Base-by-base conservation (phyloP, 2,329 filamentous ascomycete genomes). In the Aaosphaeria pasadenensis region DNA sequence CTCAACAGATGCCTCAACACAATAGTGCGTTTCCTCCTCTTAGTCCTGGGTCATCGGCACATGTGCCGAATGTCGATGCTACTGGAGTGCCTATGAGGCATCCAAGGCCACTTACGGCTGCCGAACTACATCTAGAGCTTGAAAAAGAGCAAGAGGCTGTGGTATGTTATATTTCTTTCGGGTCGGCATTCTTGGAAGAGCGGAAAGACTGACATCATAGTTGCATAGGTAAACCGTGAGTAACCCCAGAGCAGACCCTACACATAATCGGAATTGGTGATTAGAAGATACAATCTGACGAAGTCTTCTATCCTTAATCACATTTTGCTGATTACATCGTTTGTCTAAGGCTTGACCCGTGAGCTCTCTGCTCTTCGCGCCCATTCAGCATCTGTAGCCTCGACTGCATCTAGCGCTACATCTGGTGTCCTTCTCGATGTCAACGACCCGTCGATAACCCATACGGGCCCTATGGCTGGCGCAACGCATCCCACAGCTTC, bases 91-190 rank as follows among this genome's bases (percentile, higher is more conserved):
- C 92, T 4, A 74, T 95, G 60, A 83, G 92, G 53, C 91, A 96
- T 68, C 91, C 92, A 5, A 82, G 89, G 33, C 91, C 91, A 4
- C 74, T 96, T 67, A 96, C 92, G 0, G 86, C 90, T 1, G 88
- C 90, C 4, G 92, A 97, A 69, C 78, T 97, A 52, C 91, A 96
- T 70, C 78, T 88, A 50, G 84, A 96, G 73, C 78, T 96, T 29
- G 92, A 97, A 72, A 94, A 95, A 71, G 92, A 97, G 67, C 91
- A 97, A 62, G 92, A 97, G 71, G 89, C 91, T 33, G 87, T 96
- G 61, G 91, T 94, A 78, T 55, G 84, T 74, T 31, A 7, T 31
- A 24, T 24, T 31, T 6, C 11, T 36, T 36, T 9, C 33, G 9
- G 33, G n/a, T 36, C n/a, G 7, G 33, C 43, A 39, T 36, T 36